phyloP scores from a whole-genome alignment of 106 monocot species.

The Triglochin maritima region DNA sequence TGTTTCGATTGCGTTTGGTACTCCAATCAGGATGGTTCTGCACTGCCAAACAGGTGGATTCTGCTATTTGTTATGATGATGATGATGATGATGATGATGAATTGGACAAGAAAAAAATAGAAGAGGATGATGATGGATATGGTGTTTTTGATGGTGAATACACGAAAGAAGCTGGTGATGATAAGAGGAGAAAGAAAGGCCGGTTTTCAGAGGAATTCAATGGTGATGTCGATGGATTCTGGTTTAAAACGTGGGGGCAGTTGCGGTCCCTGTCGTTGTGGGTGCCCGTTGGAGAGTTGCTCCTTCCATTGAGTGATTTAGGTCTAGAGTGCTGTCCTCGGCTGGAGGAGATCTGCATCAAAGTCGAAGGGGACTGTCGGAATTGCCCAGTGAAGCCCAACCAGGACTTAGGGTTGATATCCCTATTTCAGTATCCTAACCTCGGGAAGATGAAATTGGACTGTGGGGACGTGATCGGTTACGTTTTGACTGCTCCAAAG shows the following conservation, averaged over 20 bases:
- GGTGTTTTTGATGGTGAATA: background rate
- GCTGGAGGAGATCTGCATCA: slow-evolving; percentile 61
- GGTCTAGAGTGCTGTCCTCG: slow-evolving; percentile 62
- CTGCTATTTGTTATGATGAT: background rate
- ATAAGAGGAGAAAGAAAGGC: slow-evolving; percentile 29
- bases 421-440: slow-evolving; percentile 28
- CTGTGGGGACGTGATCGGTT: slow-evolving; percentile 68
- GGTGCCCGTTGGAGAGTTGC: slow-evolving; percentile 66
- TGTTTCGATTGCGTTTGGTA: slow-evolving; percentile 66
- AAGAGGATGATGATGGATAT: background rate
- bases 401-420: slow-evolving; percentile 43
- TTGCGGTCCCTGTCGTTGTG: slow-evolving; percentile 58
- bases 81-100: background rate
- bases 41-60: background rate
- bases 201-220: slow-evolving; percentile 11
- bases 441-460: slow-evolving; percentile 85
- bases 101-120: background rate
- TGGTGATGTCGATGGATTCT: slow-evolving; percentile 11
- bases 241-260: slow-evolving; percentile 39
- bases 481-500: slow-evolving; percentile 62
- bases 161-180: background rate
- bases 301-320: slow-evolving; percentile 34
- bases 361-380: slow-evolving; percentile 87
- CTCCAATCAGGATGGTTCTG: background rate
- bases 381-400: slow-evolving; percentile 24